Evolutionary conservation across 768 basidiomycete genomes (phyloP).

Genomic region (Tylopilus balloui): DNA sequence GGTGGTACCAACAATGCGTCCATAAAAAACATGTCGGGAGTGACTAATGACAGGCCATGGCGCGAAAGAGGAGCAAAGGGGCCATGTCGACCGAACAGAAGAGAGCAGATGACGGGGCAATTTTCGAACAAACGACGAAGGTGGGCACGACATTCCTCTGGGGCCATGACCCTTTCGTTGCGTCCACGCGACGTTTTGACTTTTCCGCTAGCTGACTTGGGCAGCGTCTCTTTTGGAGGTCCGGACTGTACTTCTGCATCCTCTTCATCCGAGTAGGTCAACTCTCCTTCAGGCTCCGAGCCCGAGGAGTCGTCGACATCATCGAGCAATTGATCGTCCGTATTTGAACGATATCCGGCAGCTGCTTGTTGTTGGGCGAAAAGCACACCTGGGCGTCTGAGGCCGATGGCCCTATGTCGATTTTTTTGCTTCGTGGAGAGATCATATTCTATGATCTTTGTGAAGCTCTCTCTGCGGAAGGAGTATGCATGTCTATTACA

Average conservation of each 20-base stretch:
- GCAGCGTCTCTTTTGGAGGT: conserved; percentile 37
- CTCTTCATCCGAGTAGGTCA: conserved; percentile 50
- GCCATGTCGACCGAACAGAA: conserved; percentile 92
- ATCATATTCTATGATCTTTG: conserved; percentile 93
- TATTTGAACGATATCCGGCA: conserved; percentile 22
- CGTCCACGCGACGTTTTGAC: conserved; percentile 73
- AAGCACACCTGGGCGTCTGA: conserved; percentile 77
- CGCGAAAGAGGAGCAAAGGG: conserved; percentile 60
- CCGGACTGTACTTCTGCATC: conserved; percentile 35
- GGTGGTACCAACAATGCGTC: conserved; percentile 89
- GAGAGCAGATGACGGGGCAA: conserved; percentile 74
- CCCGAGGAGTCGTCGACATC: conserved; percentile 51
- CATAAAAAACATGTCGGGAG: conserved; percentile 96
- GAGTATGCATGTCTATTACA: conserved; percentile 68
- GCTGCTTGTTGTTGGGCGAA: conserved; percentile 37
- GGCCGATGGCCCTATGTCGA: conserved; percentile 44
- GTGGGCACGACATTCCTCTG: conserved; percentile 93
- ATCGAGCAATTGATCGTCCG: conserved; percentile 27
- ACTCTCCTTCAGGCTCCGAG: conserved; percentile 44
- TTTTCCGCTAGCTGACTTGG: conserved; percentile 71
- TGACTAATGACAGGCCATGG: conserved; percentile 63
- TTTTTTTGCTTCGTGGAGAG: conserved; percentile 75
- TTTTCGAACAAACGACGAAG: conserved; percentile 83
- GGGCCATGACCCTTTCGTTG: conserved; percentile 85
- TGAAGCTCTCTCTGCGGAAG: conserved; percentile 89